phyloP scores from a whole-genome alignment of 768 basidiomycete species.

The Neoboletus brunneissimus region DNA sequence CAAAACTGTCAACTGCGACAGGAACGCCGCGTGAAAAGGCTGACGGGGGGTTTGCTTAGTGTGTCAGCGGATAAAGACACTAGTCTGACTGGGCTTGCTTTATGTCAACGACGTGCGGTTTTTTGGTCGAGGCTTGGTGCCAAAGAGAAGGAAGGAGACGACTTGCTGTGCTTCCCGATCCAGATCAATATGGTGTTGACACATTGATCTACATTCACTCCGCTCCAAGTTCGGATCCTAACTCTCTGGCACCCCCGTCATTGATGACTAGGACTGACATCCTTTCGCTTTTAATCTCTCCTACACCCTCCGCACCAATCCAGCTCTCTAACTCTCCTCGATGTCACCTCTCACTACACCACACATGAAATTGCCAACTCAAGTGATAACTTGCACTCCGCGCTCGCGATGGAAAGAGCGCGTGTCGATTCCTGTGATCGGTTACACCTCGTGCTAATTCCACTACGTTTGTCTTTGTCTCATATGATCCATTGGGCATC shows the following conservation, averaged over 20 bases:
- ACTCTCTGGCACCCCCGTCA: constrained; percentile 12
- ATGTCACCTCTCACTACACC: constrained; percentile 6
- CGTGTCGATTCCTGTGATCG: constrained; percentile 22
- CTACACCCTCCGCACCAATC: constrained; percentile 2
- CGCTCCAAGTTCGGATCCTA: constrained; percentile 11
- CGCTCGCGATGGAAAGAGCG: constrained; percentile 4
- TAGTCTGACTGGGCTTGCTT: constrained; percentile 8
- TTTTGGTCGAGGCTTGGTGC: constrained; percentile 4
- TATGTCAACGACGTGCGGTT: constrained; percentile 27
- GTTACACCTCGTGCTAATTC: constrained; percentile 38
- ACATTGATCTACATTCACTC: constrained; percentile 17
- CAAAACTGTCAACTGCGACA: constrained; percentile 33
- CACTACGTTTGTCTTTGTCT: constrained; percentile 27
- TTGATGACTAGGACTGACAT: constrained; percentile 7
- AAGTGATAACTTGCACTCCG: background rate
- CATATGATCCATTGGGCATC: constrained; percentile 25
- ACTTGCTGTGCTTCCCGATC: constrained; percentile 10
- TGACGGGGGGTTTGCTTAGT: constrained; percentile 3
- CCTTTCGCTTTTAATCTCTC: constrained; percentile 4
- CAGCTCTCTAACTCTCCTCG: background rate
- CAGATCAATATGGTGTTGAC: background rate
- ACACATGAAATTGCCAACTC: constrained; percentile 17
- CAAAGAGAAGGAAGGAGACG: background rate
- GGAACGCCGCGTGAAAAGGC: constrained; percentile 17
- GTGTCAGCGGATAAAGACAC: constrained; percentile 14